Evolutionary conservation across 306 rosid species (phyloP), one percentile per base, ranked within the genome.

Genomic region (Vicia faba): DNA sequence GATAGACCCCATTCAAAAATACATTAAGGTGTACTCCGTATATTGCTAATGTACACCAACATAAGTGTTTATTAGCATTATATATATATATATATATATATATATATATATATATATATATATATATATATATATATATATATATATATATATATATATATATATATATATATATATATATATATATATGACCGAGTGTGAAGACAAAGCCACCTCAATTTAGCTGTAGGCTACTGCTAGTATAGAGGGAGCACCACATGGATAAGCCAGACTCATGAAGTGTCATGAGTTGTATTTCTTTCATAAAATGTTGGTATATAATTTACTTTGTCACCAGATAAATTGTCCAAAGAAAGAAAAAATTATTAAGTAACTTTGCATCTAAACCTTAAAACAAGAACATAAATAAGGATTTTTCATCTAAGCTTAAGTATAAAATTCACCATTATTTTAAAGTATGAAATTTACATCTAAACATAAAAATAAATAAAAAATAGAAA

Each of bases 141-240:
- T 20, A 20, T 20, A 20, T 20, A 20, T 20, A 20, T 20, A 20
- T 20, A 20, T 20, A 20, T 20, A 20, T 20, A 20, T 20, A 20
- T 20, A 25, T 25, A 25, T 25, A 25, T 25, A 25, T 25, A 25
- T 25, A 25, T 25, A 25, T 25, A 25, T 25, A 25, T 25, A 25
- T 25, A 25, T 25, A 25, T 25, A 25, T 25, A 25, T 26, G 56
- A 43, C 0, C 0, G 2, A 43, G 2, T 29, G 29, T 15, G 40
- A 45, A 70, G 56, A 70, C 72, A 70, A 57, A 45, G 41, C 70
- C 76, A 81, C 38, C 79, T 16, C 79, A 73, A 28, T 51, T 36
- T 67, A 64, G 70, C 79, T 73, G 79, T 62, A 33, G 56, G 31
- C 29, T 29, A 3, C 54, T 45, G 23, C 29, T 13, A 7, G 48